A percentile compares a stretch with the other conserved stretches of the same genome.
Conservation (phyloP, 139 green algal species). For the Diplosphaera chodatii region DNA sequence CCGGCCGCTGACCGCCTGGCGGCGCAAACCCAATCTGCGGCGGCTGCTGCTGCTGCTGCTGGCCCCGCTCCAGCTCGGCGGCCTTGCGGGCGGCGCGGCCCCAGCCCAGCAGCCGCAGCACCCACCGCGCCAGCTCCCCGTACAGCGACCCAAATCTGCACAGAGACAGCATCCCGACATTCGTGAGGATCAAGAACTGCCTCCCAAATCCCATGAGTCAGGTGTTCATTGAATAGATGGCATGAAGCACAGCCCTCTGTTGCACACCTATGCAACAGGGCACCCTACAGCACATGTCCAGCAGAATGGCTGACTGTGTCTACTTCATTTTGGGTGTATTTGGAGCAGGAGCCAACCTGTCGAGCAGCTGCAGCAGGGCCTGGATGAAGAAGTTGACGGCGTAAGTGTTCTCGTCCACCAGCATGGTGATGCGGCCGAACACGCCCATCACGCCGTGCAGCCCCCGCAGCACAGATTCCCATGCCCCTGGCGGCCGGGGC, state of each 20-base stretch:
- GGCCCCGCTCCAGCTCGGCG: too few species aligned
- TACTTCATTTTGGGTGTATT: too few species aligned
- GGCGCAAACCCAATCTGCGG: too few species aligned
- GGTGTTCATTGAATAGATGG: too few species aligned
- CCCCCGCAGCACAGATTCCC: constrained; percentile 66
- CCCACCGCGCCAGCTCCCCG: constrained; percentile 87
- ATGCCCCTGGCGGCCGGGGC: constrained; percentile 44
- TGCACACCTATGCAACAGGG: too few species aligned
- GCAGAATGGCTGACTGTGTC: too few species aligned
- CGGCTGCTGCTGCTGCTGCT: too few species aligned
- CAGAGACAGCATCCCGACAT: too few species aligned
- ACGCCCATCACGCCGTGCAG: constrained; percentile 83
- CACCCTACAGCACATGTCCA: too few species aligned
- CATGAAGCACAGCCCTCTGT: too few species aligned
- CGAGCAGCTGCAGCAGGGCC: constrained; percentile 89
- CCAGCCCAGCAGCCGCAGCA: constrained; percentile 81
- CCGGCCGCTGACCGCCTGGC: too few species aligned
- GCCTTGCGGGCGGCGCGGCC: not conserved
- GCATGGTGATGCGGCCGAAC: constrained; percentile 91
- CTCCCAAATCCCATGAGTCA: not conserved
- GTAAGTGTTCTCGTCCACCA: constrained; percentile 98
- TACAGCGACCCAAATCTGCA: constrained; percentile 83
- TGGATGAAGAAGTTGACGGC: constrained; percentile 98
- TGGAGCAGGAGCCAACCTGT: constrained; percentile 35
- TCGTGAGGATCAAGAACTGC: too few species aligned